Evolutionary conservation across 805 yeast genomes (phyloP), one percentile per base, ranked within the genome.

Genomic region (Wickerhamiella hasegawae): DNA sequence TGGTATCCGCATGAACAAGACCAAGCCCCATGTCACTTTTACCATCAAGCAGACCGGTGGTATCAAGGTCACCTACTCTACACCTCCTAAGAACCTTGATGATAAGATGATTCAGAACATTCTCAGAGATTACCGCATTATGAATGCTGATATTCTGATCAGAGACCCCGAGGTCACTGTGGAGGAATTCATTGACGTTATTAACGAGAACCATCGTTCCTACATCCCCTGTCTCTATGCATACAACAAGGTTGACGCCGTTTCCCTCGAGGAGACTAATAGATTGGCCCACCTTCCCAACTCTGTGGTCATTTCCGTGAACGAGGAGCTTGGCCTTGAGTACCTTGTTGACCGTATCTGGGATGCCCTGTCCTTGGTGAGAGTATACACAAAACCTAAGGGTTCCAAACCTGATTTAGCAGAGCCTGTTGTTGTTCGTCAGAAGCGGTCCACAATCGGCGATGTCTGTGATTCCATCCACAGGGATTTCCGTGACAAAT

Each of bases 171-270:
- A 79, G 44, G 78, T 76, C 43, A 82, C 96, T 0, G 74, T 90
- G 26, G 98, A 87, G 49, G 97, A 87, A 50, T 79, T 78, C 52
- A 87, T 87, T 45, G 97, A 87, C 56, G 75, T 80, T 9, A 76
- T 87, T 39, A 90, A 90, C 54, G 92, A 81, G 31, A 72, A 71
- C 40, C 93, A 83, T 54, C 73, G 92, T 41, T 76, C 83, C 9
- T 87, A 87, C 55, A 76, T 84, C 55, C 83, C 81, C 46, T 90
- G 97, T 57, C 66, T 87, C 19, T 87, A 90, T 51, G 94, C 82
- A 18, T 90, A 84, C 65, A 87, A 90, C 65, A 87, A 87, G 66
- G 72, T 87, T 32, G 98, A 87, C 54, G 87, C 95, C 0, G 96
- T 87, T 10, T 81, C 95, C 2, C 60, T 87, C 34, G 97, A 87